Evolutionary conservation across 768 basidiomycete genomes (phyloP).

Genomic region (Filobasidium floriforme): DNA sequence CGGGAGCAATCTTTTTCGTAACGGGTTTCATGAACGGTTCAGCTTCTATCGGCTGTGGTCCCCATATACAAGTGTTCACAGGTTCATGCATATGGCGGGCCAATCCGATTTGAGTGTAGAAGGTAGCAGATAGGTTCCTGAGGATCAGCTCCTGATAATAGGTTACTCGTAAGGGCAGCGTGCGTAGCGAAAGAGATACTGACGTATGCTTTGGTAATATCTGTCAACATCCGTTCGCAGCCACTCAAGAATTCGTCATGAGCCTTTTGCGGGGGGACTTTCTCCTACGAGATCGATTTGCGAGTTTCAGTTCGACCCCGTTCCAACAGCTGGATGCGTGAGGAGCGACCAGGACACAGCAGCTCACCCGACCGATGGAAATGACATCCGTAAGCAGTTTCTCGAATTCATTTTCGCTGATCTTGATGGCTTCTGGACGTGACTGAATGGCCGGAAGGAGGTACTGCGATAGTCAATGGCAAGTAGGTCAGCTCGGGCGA

Average conservation of each 20-base stretch:
- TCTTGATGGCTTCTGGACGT: constrained; percentile 58
- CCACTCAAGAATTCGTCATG: constrained; percentile 89
- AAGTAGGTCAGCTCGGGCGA: neutral
- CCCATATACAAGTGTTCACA: constrained; percentile 24
- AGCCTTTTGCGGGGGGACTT: constrained; percentile 4
- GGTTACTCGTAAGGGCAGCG: neutral
- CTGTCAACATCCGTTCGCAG: constrained; percentile 74
- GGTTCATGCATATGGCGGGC: too few species aligned
- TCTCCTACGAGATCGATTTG: constrained; percentile 11
- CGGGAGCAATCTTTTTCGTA: constrained; percentile 76
- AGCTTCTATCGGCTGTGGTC: constrained; percentile 57
- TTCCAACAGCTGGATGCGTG: neutral
- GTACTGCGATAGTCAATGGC: constrained; percentile 53
- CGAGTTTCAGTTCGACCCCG: constrained; percentile 32
- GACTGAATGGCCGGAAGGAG: constrained; percentile 79
- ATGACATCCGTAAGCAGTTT: constrained; percentile 67
- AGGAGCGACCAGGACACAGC: neutral
- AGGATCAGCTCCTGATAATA: neutral
- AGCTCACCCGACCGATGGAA: constrained; percentile 76
- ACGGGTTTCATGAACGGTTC: constrained; percentile 92
- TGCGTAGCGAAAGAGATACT: constrained; percentile 46
- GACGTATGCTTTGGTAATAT: constrained; percentile 59
- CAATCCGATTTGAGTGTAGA: neutral
- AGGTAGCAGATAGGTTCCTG: neutral
- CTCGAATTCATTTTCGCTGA: constrained; percentile 65